Conservation (phyloP, 2,329 filamentous ascomycete genomes). For the Fusarium tricinctum region DNA sequence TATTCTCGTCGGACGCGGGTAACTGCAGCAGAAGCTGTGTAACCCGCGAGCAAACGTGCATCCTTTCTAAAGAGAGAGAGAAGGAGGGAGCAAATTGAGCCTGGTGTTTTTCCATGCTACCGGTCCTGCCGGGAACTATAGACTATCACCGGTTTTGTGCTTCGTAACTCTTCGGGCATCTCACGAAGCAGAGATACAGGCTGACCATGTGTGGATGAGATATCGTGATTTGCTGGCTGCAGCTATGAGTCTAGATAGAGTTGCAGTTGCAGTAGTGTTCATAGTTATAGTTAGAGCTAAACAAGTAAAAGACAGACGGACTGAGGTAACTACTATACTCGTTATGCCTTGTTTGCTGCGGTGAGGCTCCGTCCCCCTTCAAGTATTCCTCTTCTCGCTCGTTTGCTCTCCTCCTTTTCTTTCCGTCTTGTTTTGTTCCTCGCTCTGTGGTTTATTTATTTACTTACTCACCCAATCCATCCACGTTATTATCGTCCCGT, state of each 20-base stretch:
- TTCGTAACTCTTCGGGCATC: constrained; percentile 16
- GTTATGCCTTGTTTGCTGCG: neutral
- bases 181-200: neutral
- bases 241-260: neutral
- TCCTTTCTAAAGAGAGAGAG: constrained; percentile 1
- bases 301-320: neutral
- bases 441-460: constrained; percentile 11
- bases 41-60: constrained; percentile 36
- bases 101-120: constrained; percentile 46
- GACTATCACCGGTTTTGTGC: constrained; percentile 39
- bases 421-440: constrained; percentile 6
- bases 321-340: neutral
- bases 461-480: constrained; percentile 7
- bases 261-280: neutral
- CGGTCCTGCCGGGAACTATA: constrained; percentile 41
- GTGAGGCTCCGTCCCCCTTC: constrained; percentile 18
- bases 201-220: constrained; percentile 2
- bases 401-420: constrained; percentile 18
- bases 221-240: constrained; percentile 14
- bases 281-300: neutral
- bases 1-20: constrained; percentile 55
- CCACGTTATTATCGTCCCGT: constrained; percentile 1
- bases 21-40: constrained; percentile 49
- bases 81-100: constrained; percentile 35
- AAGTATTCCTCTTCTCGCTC: constrained; percentile 22